These are phyloP conservation scores for Pseudohyphozyma bogoriensis DNA, from an alignment of 768 basidiomycete species.

Conservation along the genomic window DNA sequence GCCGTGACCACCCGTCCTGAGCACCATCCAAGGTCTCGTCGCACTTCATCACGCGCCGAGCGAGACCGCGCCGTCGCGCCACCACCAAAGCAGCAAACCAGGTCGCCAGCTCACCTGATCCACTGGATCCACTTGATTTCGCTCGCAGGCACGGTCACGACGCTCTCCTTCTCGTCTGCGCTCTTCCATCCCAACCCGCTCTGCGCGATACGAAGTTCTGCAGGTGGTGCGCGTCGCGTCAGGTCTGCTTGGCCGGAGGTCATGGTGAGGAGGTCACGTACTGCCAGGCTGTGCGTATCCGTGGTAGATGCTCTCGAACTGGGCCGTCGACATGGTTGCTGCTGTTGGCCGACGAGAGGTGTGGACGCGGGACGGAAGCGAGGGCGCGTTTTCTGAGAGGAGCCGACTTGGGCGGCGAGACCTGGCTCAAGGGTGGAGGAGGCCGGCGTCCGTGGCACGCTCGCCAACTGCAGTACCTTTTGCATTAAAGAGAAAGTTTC, in stretches of 20 bases:
- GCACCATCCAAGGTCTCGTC: neutral
- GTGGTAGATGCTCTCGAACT: slow-evolving; percentile 78
- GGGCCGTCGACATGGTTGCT: slow-evolving; percentile 59
- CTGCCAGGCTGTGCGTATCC: slow-evolving; percentile 66
- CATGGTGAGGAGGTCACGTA: slow-evolving; percentile 37
- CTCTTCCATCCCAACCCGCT: slow-evolving; percentile 89
- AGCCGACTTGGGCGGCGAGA: too few species aligned
- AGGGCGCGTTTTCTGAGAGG: too few species aligned
- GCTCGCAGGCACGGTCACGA: slow-evolving; percentile 51
- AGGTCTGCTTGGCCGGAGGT: neutral
- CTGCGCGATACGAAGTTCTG: slow-evolving; percentile 62
- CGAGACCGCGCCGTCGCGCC: slow-evolving; percentile 28
- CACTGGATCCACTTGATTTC: slow-evolving; percentile 85
- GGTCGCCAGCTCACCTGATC: slow-evolving; percentile 48
- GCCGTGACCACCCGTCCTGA: neutral
- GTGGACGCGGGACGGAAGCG: too few species aligned
- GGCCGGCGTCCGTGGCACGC: too few species aligned
- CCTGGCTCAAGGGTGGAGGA: too few species aligned
- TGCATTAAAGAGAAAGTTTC: too few species aligned
- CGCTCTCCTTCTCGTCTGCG: slow-evolving; percentile 53
- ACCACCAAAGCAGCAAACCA: slow-evolving; percentile 32
- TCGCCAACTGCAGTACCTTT: too few species aligned
- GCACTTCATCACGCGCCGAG: too few species aligned
- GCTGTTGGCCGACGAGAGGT: too few species aligned
- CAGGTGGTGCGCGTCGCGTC: neutral